Evolutionary conservation across 2,329 filamentous ascomycete species (phyloP), one percentile per base, ranked within the genome.

Genomic region (Ambrosiella beaveri): DNA sequence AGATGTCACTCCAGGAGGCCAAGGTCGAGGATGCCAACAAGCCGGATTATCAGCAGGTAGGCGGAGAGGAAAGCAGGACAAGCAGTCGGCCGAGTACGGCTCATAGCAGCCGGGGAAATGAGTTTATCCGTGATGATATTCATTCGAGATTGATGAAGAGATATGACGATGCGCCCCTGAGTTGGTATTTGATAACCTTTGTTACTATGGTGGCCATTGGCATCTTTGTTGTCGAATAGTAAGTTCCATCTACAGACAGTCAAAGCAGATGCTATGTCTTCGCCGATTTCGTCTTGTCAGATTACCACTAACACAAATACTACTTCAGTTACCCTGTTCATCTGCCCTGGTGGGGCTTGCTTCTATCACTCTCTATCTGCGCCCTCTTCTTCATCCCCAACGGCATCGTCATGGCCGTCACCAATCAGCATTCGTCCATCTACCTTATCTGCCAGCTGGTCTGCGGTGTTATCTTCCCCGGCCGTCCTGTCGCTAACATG

Each of bases 371-470:
- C 1, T 79, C 75, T 35, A 88, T 94, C 57, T 88, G 87, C 61
- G 81, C 83, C 17, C 69, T 91, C 57, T 84, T 94, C 61, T 94
- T 94, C 71, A 88, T 95, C 60, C 88, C 88, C 9, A 91, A 93
- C 62, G 88, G 88, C 61, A 93, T 94, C 66, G 86, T 95, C 65
- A 94, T 93, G 86, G 88, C 88, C 13, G 88, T 94, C 63, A 94
- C 88, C 8, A 94, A 93, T 68, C 87, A 91, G 67, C 86, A 93
- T 68, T 88, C 82, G 69, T 88, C 84, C 68, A 87, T 91, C 63
- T 93, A 91, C 67, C 77, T 93, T 40, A 86, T 93, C 64, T 91
- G 87, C 68, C 88, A 93, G 69, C 77, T 94, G 59, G 83, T 93
- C 62, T 91, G 86, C 62, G 88, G 88, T 57, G 82, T 79, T 55